Percentiles rank a stretch among this genome's conserved stretches.
These are phyloP conservation scores for Boechera stricta DNA, from an alignment of 345 rosid species.

Conservation along the genomic window DNA sequence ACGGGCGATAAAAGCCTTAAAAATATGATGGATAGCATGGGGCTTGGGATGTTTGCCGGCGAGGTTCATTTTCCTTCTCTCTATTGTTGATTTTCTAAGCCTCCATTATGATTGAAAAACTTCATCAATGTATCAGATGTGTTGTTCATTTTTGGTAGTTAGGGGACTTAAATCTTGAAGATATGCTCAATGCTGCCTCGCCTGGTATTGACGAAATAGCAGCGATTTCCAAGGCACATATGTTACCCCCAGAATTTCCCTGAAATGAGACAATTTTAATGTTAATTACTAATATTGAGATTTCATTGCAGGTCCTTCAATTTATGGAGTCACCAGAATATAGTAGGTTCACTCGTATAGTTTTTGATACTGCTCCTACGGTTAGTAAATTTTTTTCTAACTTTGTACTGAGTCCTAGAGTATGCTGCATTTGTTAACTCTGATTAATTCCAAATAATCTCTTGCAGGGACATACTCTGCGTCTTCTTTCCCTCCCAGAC, in stretches of 20 bases:
- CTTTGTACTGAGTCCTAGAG: slow-evolving; percentile 1
- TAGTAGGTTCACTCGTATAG: slow-evolving; percentile 66
- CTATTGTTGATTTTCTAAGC: background rate
- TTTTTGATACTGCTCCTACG: slow-evolving; percentile 85
- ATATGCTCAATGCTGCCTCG: slow-evolving; percentile 71
- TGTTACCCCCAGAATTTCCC: background rate
- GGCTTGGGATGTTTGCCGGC: slow-evolving; percentile 77
- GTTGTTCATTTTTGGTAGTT: slow-evolving; percentile 48
- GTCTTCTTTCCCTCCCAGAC: slow-evolving; percentile 87
- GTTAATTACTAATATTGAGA: slow-evolving; percentile 19
- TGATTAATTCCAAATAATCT: slow-evolving; percentile 10
- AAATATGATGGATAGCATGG: slow-evolving; percentile 75
- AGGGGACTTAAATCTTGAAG: slow-evolving; percentile 75
- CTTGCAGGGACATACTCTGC: slow-evolving; percentile 79
- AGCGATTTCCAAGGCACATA: slow-evolving; percentile 75
- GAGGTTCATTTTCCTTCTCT: slow-evolving; percentile 55
- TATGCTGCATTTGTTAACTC: slow-evolving; percentile 5
- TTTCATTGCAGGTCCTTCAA: slow-evolving; percentile 66
- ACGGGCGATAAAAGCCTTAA: slow-evolving; percentile 55
- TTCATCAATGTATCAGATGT: slow-evolving; percentile 21
- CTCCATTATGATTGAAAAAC: background rate
- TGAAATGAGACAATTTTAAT: slow-evolving; percentile 12
- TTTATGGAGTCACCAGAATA: slow-evolving; percentile 70
- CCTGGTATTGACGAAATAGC: slow-evolving; percentile 80
- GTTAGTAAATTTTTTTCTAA: slow-evolving; percentile 50